Base-by-base conservation (phyloP, 768 basidiomycete genomes). In the Suillus placidus region DNA sequence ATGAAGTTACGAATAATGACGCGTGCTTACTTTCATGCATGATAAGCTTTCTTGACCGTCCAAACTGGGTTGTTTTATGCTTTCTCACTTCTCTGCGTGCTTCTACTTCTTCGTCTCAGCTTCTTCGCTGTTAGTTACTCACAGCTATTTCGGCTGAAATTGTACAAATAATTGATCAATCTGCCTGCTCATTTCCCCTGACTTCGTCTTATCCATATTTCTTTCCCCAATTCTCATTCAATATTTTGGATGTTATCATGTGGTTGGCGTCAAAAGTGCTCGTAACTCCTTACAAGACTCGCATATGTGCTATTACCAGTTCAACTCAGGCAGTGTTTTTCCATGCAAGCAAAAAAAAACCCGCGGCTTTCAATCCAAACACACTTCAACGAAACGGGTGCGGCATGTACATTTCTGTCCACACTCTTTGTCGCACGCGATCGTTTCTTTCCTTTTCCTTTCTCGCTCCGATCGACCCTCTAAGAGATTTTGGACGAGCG, bases 111-210 rank as follows among this genome's bases (percentile, higher is more conserved):
- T 62, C 61, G 62, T 52, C 60, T 63, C 62, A 40, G 23, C 37
- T 54, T 68, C 64, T 20, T 57, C 62, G 56, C 65, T 68, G 64
- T 54, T 76, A 71, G 74, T 75, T 76, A 76, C 65, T 52, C 64
- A 30, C 62, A 47, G 62, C 47, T 66, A 74, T 73, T 56, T 61
- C 45, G n/a, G 73, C 71, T 69, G 74, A 76, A 70, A 67, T 61
- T 76, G 75, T 76, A 76, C 73, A 65, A 60, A 72, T 76, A 78
- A 76, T 72, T 64, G 61, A 77, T 68, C 69, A 62, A 71, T 70
- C 64, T 30, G 43, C 34, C 43, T 43, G 6, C 5, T 64, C 66
- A 61, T 63, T 66, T 69, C 73, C 51, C 66, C 63, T 72, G 74
- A 69, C 70, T 74, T 75, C 66, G 68, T 67, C 68, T 67, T 74